Evolutionary conservation across 1,139 yeast genomes (phyloP).

Genomic region (Nematodospora anomalae): DNA sequence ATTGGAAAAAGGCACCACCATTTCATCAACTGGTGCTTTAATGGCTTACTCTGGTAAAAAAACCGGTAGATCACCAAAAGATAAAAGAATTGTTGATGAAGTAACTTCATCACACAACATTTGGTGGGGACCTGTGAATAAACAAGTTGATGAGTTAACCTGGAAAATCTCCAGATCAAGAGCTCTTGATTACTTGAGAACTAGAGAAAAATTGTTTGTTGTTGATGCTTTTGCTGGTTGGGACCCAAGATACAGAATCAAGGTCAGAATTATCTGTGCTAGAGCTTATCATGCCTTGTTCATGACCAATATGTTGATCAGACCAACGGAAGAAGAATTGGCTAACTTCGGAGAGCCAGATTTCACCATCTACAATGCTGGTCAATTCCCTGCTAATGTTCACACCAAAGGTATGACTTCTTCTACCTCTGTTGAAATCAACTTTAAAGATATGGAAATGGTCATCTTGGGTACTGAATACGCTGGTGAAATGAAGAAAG

Average conservation of each 20-base stretch:
- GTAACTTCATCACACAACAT: conserved; percentile 77
- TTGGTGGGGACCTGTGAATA: conserved; percentile 99
- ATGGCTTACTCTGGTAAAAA: conserved; percentile 95
- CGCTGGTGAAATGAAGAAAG: conserved; percentile 99
- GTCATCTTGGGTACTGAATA: conserved; percentile 97
- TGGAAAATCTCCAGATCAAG: conserved; percentile 97
- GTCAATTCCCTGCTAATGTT: conserved; percentile 97
- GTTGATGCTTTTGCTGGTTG: conserved; percentile 98
- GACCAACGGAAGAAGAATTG: conserved; percentile 90
- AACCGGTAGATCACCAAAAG: conserved; percentile 98
- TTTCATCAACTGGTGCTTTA: conserved; percentile 91
- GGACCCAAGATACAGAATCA: conserved; percentile 98
- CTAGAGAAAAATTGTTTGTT: conserved; percentile 90
- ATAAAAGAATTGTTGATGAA: conserved; percentile 97
- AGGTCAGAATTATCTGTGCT: conserved; percentile 96
- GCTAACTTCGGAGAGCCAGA: conserved; percentile 94
- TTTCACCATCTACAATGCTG: conserved; percentile 97
- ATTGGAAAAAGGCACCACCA: conserved; percentile 86
- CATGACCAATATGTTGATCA: conserved; percentile 97
- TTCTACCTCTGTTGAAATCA: conserved; percentile 91
- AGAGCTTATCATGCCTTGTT: conserved; percentile 98
- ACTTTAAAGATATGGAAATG: conserved; percentile 98
- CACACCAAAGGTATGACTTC: conserved; percentile 98
- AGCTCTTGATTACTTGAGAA: conserved; percentile 95
- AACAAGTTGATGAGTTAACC: conserved; percentile 89